Conservation (phyloP, 2,329 filamentous ascomycete species). For the Colletotrichum sidae region DNA sequence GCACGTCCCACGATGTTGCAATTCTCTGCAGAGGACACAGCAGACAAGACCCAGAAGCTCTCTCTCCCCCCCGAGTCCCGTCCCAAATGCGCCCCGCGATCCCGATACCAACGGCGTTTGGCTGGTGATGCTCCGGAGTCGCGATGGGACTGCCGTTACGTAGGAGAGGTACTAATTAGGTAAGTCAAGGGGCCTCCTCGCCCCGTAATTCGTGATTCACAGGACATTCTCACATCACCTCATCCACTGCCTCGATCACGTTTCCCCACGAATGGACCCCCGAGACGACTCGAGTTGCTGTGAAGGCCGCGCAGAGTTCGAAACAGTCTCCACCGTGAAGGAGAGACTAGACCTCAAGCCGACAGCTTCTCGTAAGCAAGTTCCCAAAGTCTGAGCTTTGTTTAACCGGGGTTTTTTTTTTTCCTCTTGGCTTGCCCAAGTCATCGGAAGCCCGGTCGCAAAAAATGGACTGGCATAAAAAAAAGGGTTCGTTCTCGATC, state of each 20-base stretch:
- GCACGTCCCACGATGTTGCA: slow-evolving; percentile 31
- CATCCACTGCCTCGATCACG: slow-evolving; percentile 37
- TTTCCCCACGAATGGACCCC: slow-evolving; percentile 30
- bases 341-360: slow-evolving; percentile 19
- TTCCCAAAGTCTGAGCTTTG: no score
- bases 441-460: slow-evolving; percentile 6
- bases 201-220: slow-evolving; percentile 19
- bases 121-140: background rate
- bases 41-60: slow-evolving; percentile 12
- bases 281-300: slow-evolving; percentile 1
- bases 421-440: background rate
- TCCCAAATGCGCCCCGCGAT: no score
- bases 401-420: no score
- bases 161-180: no score
- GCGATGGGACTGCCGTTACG: no score
- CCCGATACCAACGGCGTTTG: slow-evolving; percentile 11
- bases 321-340: slow-evolving; percentile 26
- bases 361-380: background rate
- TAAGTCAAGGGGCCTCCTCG: no score
- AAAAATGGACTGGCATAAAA: background rate
- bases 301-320: slow-evolving; percentile 25
- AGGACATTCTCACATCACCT: slow-evolving; percentile 25
- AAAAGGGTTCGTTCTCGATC: background rate
- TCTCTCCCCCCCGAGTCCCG: background rate
- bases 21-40: slow-evolving; percentile 14